Base-by-base conservation (phyloP, 306 rosid genomes). In the Medicago arabica region DNA sequence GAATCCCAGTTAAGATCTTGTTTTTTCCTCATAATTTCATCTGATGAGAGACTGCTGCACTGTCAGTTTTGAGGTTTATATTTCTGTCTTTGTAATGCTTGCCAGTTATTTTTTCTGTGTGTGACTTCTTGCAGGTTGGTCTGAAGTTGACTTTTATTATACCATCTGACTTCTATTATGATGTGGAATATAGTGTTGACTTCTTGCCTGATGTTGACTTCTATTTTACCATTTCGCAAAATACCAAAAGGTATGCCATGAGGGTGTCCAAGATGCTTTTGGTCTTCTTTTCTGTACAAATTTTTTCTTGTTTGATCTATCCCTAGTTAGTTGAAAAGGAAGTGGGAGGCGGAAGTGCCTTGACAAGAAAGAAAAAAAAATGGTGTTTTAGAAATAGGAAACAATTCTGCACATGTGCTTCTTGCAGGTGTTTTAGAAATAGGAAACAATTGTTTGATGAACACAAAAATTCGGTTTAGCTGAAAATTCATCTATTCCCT, bases 101-200 rank as follows among this genome's bases (percentile, higher is more conserved):
- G 60, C 51, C 21, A 66, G 34, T 8, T 8, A 39, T 77, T 53
- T 41, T 21, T 44, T n/a, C 46, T 34, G 11, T 76, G 36, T 51
- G 36, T 51, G 21, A 47, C 74, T 79, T 72, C 41, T 61, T 87
- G 82, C 88, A 94, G 98, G 85, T 85, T 77, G 94, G 91, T 51
- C 61, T 40, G 71, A 89, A 83, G 77, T 74, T 71, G 51, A 87
- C 80, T 76, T 83, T 88, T 71, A 51, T 83, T 80, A 74, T 62
- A 46, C 82, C 88, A 17, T 75, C 80, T 67, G 90, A 89, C 81
- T 90, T 87, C 54, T 94, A 87, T 82, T 94, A 86, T 81, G 96
- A 94, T 74, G 91, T 91, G 98, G 98, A 91, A 79, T 94, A 94
- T 75, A 86, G 94, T 31, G 89, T 94, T 64, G 96, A 94, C n/a